Percentiles rank a stretch among this genome's conserved stretches.
Evolutionary conservation across 768 basidiomycete species (phyloP).

Genomic region (Pleurotus citrinopileatus): DNA sequence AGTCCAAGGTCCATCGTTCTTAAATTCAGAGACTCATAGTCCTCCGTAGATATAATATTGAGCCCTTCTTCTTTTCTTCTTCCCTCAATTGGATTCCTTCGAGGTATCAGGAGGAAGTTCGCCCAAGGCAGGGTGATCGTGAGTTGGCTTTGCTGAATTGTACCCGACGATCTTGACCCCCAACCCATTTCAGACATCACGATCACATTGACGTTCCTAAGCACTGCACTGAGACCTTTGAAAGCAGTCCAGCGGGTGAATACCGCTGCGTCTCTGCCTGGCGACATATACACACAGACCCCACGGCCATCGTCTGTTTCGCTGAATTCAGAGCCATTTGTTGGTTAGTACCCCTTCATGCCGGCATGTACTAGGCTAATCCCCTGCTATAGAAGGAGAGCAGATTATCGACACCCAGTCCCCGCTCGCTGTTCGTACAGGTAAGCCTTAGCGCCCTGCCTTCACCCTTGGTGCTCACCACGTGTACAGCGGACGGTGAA

Average conservation of each 20-base stretch:
- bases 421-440: slow-evolving; percentile 31
- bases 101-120: slow-evolving; percentile 35
- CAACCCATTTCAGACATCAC: slow-evolving; percentile 34
- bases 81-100: slow-evolving; percentile 41
- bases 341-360: background rate
- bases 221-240: background rate
- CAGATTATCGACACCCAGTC: slow-evolving; percentile 38
- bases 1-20: background rate
- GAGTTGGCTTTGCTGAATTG: slow-evolving; percentile 13
- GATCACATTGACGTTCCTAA: slow-evolving; percentile 33
- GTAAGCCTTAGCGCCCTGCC: slow-evolving; percentile 17
- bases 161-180: background rate
- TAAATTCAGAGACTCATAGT: background rate
- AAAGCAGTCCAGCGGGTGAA: background rate
- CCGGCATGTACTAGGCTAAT: background rate
- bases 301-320: background rate
- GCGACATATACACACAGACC: background rate
- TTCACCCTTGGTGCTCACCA: background rate
- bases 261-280: background rate
- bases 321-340: background rate
- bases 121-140: slow-evolving; percentile 31
- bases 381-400: background rate
- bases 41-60: slow-evolving; percentile 33
- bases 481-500: slow-evolving; percentile 14
- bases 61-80: slow-evolving; percentile 43